Conservation (phyloP, 768 basidiomycete species). For the Hemileccinum rubropunctum region DNA sequence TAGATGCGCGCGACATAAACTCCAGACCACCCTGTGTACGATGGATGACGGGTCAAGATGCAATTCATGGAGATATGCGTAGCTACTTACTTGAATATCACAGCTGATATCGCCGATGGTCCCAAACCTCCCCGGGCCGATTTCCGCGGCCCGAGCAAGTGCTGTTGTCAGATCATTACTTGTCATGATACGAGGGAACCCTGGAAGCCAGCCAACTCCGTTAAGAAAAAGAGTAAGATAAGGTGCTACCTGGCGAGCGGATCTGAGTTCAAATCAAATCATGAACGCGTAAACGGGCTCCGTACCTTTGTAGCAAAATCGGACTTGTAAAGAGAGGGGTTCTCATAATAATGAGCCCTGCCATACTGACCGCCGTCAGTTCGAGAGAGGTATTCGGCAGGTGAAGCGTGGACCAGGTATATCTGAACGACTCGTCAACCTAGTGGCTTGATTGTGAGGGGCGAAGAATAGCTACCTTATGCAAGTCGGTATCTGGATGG, state of each 20-base stretch:
- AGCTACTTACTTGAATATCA: conserved; percentile 62
- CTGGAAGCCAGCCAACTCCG: conserved; percentile 79
- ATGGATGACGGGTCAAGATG: neutral
- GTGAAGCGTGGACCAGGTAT: conserved; percentile 71
- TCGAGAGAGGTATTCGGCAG: conserved; percentile 67
- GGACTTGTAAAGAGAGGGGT: conserved; percentile 64
- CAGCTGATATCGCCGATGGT: conserved; percentile 88
- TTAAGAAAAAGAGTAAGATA: conserved; percentile 84
- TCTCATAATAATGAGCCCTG: conserved; percentile 69
- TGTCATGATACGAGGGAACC: conserved; percentile 77
- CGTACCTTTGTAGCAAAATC: conserved; percentile 67
- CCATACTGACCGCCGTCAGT: conserved; percentile 55
- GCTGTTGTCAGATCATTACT: conserved; percentile 56
- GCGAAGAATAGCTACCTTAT: conserved; percentile 42
- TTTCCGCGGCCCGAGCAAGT: conserved; percentile 44
- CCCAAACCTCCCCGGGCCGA: conserved; percentile 57
- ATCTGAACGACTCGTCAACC: conserved; percentile 41
- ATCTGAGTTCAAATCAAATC: neutral
- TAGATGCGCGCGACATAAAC: conserved; percentile 75
- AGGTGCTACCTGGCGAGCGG: conserved; percentile 64
- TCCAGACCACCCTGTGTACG: conserved; percentile 71
- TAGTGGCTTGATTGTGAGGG: neutral
- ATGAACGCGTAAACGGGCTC: neutral
- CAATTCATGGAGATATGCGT: neutral
- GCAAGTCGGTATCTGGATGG: conserved; percentile 48